phyloP scores from a whole-genome alignment of 140 eudicot species.

The Bidens hawaiensis region DNA sequence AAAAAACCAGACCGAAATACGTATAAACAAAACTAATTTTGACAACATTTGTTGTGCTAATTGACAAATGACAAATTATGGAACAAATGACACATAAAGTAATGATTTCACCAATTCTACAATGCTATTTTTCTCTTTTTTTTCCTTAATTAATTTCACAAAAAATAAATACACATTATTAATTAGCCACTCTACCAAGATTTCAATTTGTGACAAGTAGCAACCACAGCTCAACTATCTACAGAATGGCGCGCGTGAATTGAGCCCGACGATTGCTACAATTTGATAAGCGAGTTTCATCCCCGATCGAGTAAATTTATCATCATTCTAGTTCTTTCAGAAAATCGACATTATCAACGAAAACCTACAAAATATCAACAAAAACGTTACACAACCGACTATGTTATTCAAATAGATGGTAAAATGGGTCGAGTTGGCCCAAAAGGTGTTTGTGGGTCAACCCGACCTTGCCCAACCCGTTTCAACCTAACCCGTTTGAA shows the following conservation, averaged over 20 bases:
- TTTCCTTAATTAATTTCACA: conserved; percentile 11
- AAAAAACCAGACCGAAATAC: too few relatives aligned
- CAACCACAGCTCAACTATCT: conserved; percentile 30
- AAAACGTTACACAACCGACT: neutral
- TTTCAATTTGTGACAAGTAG: conserved; percentile 14
- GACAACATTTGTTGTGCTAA: too few relatives aligned
- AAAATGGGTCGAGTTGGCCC: neutral
- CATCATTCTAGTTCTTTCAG: conserved; percentile 59
- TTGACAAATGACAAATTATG: too few relatives aligned
- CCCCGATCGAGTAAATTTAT: neutral
- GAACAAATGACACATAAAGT: conserved; percentile 13
- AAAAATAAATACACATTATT: conserved; percentile 30
- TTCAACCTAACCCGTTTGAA: neutral
- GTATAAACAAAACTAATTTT: too few relatives aligned
- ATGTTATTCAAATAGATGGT: neutral
- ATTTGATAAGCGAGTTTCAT: neutral
- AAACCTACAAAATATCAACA: conserved; percentile 39
- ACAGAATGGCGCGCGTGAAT: conserved; percentile 16
- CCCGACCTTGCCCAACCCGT: neutral
- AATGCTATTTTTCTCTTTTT: conserved; percentile 8
- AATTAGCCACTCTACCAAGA: conserved; percentile 17
- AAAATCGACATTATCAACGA: conserved; percentile 63
- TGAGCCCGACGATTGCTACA: conserved; percentile 9
- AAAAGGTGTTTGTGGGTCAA: neutral
- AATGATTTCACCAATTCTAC: conserved; percentile 20